Evolutionary conservation across 257 asterid genomes (phyloP).

Genomic region (Scutellaria baicalensis): DNA sequence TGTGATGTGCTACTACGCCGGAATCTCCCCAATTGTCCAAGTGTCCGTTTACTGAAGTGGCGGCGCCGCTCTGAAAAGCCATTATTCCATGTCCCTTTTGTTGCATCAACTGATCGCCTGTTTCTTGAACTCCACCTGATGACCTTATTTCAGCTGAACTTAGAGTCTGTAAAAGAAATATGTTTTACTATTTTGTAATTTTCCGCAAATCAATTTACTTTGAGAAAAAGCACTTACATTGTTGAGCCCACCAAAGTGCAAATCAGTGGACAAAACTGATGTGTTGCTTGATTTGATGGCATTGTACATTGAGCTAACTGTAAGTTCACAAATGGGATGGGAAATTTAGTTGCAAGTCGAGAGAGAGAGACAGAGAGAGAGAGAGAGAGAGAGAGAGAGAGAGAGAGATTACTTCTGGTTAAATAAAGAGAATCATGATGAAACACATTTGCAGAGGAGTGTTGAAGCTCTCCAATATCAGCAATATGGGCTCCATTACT

Average conservation of each 20-base stretch:
- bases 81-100: constrained; percentile 16
- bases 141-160: constrained; percentile 41
- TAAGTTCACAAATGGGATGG: neutral
- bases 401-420: constrained; percentile 37
- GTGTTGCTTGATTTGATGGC: constrained; percentile 43
- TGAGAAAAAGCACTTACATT: constrained; percentile 26
- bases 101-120: constrained; percentile 24
- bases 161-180: constrained; percentile 27
- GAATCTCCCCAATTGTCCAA: constrained; percentile 21
- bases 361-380: too few species aligned
- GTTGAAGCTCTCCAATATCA: constrained; percentile 62
- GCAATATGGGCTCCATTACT: constrained; percentile 27
- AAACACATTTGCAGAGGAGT: constrained; percentile 34
- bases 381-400: neutral
- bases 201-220: neutral
- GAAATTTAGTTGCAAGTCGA: neutral
- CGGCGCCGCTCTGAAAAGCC: neutral
- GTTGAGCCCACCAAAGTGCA: constrained; percentile 48
- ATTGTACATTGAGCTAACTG: constrained; percentile 39
- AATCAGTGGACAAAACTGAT: constrained; percentile 30
- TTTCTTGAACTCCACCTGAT: constrained; percentile 28
- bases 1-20: constrained; percentile 17
- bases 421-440: constrained; percentile 54
- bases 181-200: neutral
- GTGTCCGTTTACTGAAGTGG: constrained; percentile 29